Base-by-base conservation (phyloP, 1,284 basidiomycete genomes). In the Moesziomyces antarcticus region DNA sequence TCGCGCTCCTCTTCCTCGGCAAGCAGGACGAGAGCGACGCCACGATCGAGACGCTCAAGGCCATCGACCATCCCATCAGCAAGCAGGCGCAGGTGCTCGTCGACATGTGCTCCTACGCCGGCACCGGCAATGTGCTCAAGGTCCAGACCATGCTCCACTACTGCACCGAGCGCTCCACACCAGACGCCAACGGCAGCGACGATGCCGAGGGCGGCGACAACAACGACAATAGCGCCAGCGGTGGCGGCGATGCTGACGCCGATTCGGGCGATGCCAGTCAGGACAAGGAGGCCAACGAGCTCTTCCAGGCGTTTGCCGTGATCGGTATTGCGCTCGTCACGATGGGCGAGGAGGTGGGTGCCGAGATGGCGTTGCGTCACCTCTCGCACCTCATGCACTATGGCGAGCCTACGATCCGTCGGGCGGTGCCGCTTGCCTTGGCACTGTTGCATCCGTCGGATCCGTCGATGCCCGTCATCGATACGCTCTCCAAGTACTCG, bases 401-500 rank as follows among this genome's bases (percentile, higher is more conserved):
- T 78, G 97, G 97, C 66, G 95, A 97, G 81, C 93, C 95, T 1
- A 87, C 90, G 63, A 94, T 99, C 79, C 91, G 97, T 37, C 92
- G 93, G 87, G 88, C 92, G 1, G 92, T 99, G n/a, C 97, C 97
- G 18, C 90, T 99, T 7, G 97, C 96, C 7, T 90, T 99, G 49
- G 96, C 93, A 66, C 89, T 99, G 55, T 89, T 98, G 82, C 94
- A 91, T 84, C 91, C 94, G 18, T 99, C 97, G 56, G 97, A 99
- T 86, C 97, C 97, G 18, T 92, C 93, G 85, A 88, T 98, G n/a
- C 88, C 92, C 30, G 92, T 99, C 71, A 90, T 99, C 75, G 97
- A 99, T 85, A 98, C 94, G 0, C 90, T 99, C 8, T 98, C 95
- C n/a, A 97, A 97, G 85, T 99, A 99, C 87, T 97, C 94, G 74